phyloP scores from a whole-genome alignment of 108 stramenopile genomes.

The Epithemia pelagica region DNA sequence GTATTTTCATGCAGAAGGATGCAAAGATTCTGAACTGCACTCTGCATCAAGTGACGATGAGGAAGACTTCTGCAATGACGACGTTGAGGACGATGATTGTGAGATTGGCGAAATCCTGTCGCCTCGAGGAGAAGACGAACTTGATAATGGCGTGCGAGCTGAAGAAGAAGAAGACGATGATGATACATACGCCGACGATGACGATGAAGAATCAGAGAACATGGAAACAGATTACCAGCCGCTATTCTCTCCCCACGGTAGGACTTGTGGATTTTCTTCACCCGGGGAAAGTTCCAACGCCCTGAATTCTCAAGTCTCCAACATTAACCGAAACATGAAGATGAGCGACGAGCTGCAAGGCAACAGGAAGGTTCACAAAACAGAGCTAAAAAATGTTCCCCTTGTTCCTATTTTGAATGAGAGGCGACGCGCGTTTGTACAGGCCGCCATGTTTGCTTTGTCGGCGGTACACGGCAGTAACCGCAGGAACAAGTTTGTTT shows the following conservation, averaged over 20 bases:
- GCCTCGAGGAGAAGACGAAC: slow-evolving; percentile 21
- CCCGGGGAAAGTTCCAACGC: slow-evolving; percentile 1
- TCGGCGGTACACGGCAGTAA: slow-evolving; percentile 37
- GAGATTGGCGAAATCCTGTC: slow-evolving; percentile 20
- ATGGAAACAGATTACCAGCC: slow-evolving; percentile 18
- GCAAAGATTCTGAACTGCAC: background rate
- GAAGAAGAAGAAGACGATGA: slow-evolving; percentile 27
- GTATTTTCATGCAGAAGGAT: background rate
- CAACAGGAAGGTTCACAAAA: too few species aligned
- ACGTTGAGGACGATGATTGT: slow-evolving; percentile 25
- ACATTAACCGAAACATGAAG: too few species aligned
- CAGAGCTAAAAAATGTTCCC: too few species aligned
- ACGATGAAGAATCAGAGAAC: slow-evolving; percentile 19
- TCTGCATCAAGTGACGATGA: slow-evolving; percentile 3
- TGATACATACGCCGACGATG: slow-evolving; percentile 26
- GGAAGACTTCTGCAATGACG: slow-evolving; percentile 30
- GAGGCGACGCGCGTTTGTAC: slow-evolving; percentile 38
- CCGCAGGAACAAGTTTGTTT: background rate
- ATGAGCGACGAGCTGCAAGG: too few species aligned
- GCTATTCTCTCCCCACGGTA: slow-evolving; percentile 7
- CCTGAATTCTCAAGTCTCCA: too few species aligned
- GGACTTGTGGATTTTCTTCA: background rate
- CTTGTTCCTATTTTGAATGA: slow-evolving; percentile 23
- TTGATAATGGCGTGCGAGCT: slow-evolving; percentile 33
- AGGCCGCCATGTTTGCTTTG: slow-evolving; percentile 58